Base-by-base conservation (phyloP, 2,329 filamentous ascomycete species). In the Calonectria pseudoreteaudii region DNA sequence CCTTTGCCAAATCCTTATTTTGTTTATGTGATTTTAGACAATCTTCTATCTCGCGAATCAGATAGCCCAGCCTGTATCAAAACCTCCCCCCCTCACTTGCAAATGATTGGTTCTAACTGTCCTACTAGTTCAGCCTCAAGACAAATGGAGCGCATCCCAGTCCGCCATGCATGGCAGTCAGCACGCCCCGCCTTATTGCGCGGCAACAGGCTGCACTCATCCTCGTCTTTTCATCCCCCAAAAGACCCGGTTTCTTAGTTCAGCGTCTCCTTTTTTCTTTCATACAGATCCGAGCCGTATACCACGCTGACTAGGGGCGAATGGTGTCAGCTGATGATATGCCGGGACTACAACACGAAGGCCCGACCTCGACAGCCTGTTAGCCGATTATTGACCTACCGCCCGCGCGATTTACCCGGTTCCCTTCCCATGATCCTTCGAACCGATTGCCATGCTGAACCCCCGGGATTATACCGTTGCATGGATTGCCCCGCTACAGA, bases 401-500 rank as follows among this genome's bases (percentile, higher is more conserved):
- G 38, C 16, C 41, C 41, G 16, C 41, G 41, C 41, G 41, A 47
- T n/a, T 47, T n/a, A n/a, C 41, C 41, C 41, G 20, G 8, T 9
- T 47, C 8, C 20, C 7, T 47, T 7, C 7, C 41, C 41, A n/a
- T n/a, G 16, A 47, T n/a, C 41, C 18, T 8, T 47, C 41, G 41
- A 47, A 20, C 9, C 20, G 18, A 66, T 69, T 23, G 16, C 23
- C 11, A 28, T 23, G 23, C 28, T 68, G 11, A 31, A 70, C 38
- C 66, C 73, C 18, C n/a, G 11, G 41, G 38, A 60, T 20, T 71
- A 67, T n/a, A 66, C 60, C 4, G 28, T 71, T 50, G 81, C 78
- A 68, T 85, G 82, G 83, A 82, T 85, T 44, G 83, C 83, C 1
- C 83, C 82, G 14, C 80, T 85, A 0, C 76, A 80, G 49, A 83